Base-by-base conservation (phyloP, 2,329 filamentous ascomycete genomes). In the Monosporascus sp. region DNA sequence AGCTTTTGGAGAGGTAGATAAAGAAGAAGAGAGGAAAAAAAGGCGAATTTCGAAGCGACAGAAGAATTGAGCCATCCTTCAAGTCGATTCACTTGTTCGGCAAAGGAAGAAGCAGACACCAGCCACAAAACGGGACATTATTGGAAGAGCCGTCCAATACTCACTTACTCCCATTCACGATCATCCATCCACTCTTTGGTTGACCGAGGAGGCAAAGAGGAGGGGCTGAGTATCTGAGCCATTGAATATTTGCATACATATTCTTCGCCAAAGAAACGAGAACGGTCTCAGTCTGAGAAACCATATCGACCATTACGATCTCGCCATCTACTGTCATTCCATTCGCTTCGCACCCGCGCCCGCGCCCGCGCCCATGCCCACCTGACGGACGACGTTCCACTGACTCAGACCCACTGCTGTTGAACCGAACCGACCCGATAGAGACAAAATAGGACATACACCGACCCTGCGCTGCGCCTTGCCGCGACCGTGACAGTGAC, bases 391-490 rank as follows among this genome's bases (percentile, higher is more conserved):
- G 53, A 49, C 55, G 63, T 67, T 59, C 60, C 63, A 68, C 65
- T 63, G 63, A 68, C 63, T 59, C 61, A 67, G 53, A 63, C 59
- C 51, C 37, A 44, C 26, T 61, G 53, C 56, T 61, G 58, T 63
- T 58, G 56, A 66, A 63, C 62, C 61, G 54, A 59, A 55, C 60
- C 56, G 58, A 49, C 58, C 53, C 43, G 24, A 24, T 24, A 46
- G 43, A 46, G 48, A 57, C 53, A 60, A 49, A 50, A 51, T 56
- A 48, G 52, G 55, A 49, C 50, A 50, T 53, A 58, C 54, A 47
- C 53, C 55, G 60, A 31, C 53, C 61, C 60, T 54, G 57, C 58
- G 60, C 55, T 56, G 56, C 48, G 54, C 55, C 46, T 64, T 60
- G 53, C 63, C 58, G 63, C 63, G 60, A 63, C 62, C 51, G 52